phyloP scores from a whole-genome alignment of 2,329 filamentous ascomycete genomes.

The Phyllachora maydis region DNA sequence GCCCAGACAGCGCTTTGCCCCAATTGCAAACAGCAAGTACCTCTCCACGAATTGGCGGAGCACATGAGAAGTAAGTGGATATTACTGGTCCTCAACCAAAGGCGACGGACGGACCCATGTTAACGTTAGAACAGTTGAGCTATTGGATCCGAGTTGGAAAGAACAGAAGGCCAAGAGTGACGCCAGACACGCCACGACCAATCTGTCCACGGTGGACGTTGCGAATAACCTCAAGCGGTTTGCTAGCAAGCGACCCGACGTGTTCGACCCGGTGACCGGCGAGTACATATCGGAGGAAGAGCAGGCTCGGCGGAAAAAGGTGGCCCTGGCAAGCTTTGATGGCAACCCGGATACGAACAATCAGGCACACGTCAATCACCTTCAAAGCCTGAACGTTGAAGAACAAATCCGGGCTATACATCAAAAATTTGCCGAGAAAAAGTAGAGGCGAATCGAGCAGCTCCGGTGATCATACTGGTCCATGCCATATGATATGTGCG shows the following conservation, averaged over 20 bases:
- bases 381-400: constrained; percentile 67
- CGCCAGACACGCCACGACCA: constrained; percentile 65
- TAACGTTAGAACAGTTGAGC: constrained; percentile 60
- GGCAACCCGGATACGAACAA: constrained; percentile 39
- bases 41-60: constrained; percentile 68
- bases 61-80: constrained; percentile 60
- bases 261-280: constrained; percentile 60
- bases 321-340: constrained; percentile 43
- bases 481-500: too few species aligned
- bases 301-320: constrained; percentile 52
- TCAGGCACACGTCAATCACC: too few species aligned
- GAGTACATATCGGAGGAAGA: constrained; percentile 54
- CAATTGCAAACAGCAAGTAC: constrained; percentile 82
- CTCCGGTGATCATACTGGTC: too few species aligned
- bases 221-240: constrained; percentile 92
- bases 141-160: constrained; percentile 87
- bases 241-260: constrained; percentile 68
- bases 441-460: too few species aligned
- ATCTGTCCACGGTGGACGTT: constrained; percentile 68
- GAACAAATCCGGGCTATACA: constrained; percentile 58
- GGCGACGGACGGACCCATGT: too few species aligned
- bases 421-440: constrained; percentile 26
- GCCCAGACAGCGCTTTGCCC: constrained; percentile 61
- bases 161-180: constrained; percentile 85
- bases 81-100: too few species aligned